These are phyloP conservation scores for Neurospora pannonica DNA, from an alignment of 495 filamentous ascomycete species.

Conservation along the genomic window DNA sequence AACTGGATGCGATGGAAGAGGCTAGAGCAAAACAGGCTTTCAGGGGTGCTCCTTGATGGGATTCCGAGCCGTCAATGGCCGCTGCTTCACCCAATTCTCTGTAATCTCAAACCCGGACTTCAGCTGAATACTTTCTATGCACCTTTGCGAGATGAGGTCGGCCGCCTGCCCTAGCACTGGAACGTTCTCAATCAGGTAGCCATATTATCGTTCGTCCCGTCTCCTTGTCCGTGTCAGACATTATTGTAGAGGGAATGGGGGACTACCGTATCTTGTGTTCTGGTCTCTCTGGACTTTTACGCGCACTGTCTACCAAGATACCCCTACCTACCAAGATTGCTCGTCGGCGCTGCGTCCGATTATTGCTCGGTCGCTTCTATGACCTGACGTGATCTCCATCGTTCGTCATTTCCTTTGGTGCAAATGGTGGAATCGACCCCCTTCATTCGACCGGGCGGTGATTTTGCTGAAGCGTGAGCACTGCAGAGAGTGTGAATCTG, in stretches of 20 bases:
- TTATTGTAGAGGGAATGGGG: background rate
- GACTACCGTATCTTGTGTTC: background rate
- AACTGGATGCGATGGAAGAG: constrained; percentile 10
- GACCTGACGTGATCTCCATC: background rate
- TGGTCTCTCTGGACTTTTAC: background rate
- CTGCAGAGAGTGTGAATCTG: background rate
- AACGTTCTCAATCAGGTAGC: background rate
- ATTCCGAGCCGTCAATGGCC: constrained; percentile 3
- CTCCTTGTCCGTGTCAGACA: background rate
- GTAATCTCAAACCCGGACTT: constrained; percentile 11
- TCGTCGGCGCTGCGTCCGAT: background rate
- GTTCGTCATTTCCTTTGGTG: background rate
- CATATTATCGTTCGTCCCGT: background rate
- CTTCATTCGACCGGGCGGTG: background rate
- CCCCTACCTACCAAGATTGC: background rate
- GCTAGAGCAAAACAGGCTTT: constrained; percentile 15
- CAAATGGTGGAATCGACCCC: background rate
- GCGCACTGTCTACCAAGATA: background rate
- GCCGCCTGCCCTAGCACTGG: background rate
- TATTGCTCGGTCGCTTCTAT: background rate
- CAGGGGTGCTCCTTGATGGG: constrained; percentile 6
- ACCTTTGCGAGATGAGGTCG: constrained; percentile 7
- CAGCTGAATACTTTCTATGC: constrained; percentile 12
- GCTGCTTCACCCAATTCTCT: constrained; percentile 7
- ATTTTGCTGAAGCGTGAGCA: background rate